phyloP scores from a whole-genome alignment of 1,139 yeast species.

The Suhomyces coccinellae region DNA sequence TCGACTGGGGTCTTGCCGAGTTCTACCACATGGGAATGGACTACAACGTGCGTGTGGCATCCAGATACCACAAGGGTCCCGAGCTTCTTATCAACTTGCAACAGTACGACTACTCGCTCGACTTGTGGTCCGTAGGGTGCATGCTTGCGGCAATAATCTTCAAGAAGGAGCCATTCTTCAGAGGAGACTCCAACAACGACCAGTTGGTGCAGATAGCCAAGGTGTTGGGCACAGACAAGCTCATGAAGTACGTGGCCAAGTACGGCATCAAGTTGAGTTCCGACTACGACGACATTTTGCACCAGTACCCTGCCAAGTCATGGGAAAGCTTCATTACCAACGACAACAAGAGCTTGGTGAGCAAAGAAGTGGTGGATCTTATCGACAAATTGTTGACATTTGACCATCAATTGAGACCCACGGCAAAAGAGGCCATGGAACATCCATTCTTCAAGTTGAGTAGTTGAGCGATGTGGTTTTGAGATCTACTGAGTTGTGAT shows the following conservation, averaged over 20 bases:
- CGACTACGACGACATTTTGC: constrained; percentile 68
- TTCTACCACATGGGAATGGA: constrained; percentile 78
- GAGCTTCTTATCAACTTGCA: constrained; percentile 72
- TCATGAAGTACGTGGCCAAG: constrained; percentile 58
- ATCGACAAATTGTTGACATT: constrained; percentile 65
- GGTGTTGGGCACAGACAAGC: constrained; percentile 71
- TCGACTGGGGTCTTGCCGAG: constrained; percentile 87
- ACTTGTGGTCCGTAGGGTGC: constrained; percentile 82
- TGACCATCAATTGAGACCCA: constrained; percentile 72
- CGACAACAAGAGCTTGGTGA: constrained; percentile 53
- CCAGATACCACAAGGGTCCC: constrained; percentile 80
- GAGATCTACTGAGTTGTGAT: too few relatives aligned
- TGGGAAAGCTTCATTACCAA: constrained; percentile 62
- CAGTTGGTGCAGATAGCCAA: constrained; percentile 78
- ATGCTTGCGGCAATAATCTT: constrained; percentile 77
- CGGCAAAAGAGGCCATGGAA: constrained; percentile 73
- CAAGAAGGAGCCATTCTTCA: constrained; percentile 75
- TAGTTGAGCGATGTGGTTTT: neutral
- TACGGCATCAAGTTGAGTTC: constrained; percentile 60
- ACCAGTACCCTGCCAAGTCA: constrained; percentile 65
- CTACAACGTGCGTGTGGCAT: constrained; percentile 78
- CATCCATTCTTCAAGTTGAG: constrained; percentile 53
- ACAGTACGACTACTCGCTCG: constrained; percentile 76
- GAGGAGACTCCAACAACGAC: constrained; percentile 77
- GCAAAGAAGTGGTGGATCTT: constrained; percentile 64